Evolutionary conservation across 768 basidiomycete species (phyloP), one percentile per base, ranked within the genome.

Genomic region (Pleurotus sapidus): DNA sequence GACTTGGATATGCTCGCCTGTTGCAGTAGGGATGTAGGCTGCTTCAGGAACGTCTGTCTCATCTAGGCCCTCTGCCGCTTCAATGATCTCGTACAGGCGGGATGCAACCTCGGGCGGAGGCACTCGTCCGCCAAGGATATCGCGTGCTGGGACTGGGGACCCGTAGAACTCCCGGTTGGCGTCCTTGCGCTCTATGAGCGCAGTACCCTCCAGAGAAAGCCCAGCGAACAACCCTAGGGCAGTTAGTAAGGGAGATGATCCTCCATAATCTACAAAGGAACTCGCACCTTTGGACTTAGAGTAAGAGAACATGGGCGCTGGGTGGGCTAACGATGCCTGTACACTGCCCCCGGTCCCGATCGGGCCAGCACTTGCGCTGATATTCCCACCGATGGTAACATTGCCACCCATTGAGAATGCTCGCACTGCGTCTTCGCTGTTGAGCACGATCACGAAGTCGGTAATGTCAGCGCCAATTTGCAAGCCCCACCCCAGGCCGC

Each of bases 61-160:
- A 67, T 97, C 95, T 48, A 96, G 74, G 34, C 95, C 95, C 72
- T 95, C 95, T 6, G 93, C 93, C 34, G 93, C 90, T 74, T 98
- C 96, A 63, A 99, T 96, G 66, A 98, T 88, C 69, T 98, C 96
- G 72, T 98, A 98, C 61, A 98, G 70, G 61, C 81, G 81, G 30
- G 90, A 91, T 1, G 95, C 95, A 57, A 96, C 93, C 74, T 98
- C 96, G 0, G 97, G 96, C n/a, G 96, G 92, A 4, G 96, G 97
- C 1, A 98, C 95, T 17, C 88, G 87, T 38, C 96, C 96, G 51
- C 90, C 84, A 24, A 99, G 84, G 64, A 99, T 95, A 66, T 96
- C 95, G 58, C 82, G 80, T 0, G 94, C 93, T 5, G 95, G 90
- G 4, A 98, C 84, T 2, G 86, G 78, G 2, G 93, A 94, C 3